These are phyloP conservation scores for Effrenium voratum DNA, from an alignment of 73 alveolate genomes.

Conservation along the genomic window DNA sequence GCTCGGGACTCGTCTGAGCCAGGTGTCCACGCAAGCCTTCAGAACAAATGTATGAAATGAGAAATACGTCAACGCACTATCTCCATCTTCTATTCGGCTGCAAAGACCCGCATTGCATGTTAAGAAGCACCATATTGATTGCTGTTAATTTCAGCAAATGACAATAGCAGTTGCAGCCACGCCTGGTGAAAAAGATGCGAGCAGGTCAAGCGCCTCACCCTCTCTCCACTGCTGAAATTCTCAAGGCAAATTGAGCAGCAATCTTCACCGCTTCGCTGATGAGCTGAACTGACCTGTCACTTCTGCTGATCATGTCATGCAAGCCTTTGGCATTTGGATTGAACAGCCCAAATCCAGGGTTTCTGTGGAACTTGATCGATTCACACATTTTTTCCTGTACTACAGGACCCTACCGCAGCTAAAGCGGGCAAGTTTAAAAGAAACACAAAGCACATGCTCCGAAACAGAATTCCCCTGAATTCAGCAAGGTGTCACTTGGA, in stretches of 20 bases:
- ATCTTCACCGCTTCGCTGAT: not conserved
- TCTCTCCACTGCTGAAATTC: not conserved
- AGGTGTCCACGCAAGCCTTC: constrained; percentile 50
- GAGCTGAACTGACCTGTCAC: not conserved
- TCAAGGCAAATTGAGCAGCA: constrained; percentile 47
- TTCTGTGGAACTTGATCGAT: too few relatives aligned
- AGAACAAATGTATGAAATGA: not conserved
- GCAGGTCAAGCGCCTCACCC: constrained; percentile 14
- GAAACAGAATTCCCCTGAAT: not conserved
- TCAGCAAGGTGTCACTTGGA: not conserved
- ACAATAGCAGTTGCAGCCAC: not conserved
- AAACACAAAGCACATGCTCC: not conserved
- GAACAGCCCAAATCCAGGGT: not conserved
- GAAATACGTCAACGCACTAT: too few relatives aligned
- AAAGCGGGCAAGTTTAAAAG: too few relatives aligned
- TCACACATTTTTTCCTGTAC: too few relatives aligned
- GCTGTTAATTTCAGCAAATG: too few relatives aligned
- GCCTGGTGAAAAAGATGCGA: constrained; percentile 40
- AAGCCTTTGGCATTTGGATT: too few relatives aligned
- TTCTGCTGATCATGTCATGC: not conserved
- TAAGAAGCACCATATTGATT: not conserved
- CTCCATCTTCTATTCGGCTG: too few relatives aligned
- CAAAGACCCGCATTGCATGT: not conserved
- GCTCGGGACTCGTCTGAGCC: constrained; percentile 21
- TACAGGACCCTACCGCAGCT: not conserved